Percentiles rank a stretch among this genome's conserved stretches.
phyloP scores from a whole-genome alignment of 257 asterid species.

The Mitragyna speciosa region DNA sequence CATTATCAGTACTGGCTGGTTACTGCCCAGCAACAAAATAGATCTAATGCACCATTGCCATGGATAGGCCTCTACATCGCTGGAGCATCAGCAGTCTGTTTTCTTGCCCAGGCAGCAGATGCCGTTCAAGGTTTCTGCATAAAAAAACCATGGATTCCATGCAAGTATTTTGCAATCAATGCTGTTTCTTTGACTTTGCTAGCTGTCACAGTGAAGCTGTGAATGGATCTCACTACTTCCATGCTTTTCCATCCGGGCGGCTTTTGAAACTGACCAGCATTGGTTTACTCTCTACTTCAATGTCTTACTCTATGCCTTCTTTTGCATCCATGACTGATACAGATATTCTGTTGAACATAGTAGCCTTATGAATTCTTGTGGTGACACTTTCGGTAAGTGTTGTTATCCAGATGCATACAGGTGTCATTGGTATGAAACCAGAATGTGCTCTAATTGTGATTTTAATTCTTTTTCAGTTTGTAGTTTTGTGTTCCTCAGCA shows the following conservation, averaged over 20 bases:
- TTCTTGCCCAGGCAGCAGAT: neutral
- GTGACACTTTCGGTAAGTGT: no score
- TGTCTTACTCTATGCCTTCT: no score
- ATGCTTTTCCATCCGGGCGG: neutral
- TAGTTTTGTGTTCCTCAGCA: no score
- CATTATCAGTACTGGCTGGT: no score
- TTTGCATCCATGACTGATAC: no score
- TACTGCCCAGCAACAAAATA: neutral
- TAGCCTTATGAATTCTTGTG: no score
- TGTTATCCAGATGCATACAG: no score
- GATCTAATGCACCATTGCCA: neutral
- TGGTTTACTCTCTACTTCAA: neutral
- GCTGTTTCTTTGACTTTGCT: neutral
- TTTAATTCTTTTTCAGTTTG: no score
- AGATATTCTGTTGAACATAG: no score
- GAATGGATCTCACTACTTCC: neutral
- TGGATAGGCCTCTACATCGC: neutral
- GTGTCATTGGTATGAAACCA: no score
- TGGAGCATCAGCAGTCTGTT: neutral
- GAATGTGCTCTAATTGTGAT: no score
- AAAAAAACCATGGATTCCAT: neutral
- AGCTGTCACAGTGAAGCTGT: neutral
- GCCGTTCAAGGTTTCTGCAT: neutral
- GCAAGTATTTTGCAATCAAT: neutral
- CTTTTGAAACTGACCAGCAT: neutral